Evolutionary conservation across 1,139 yeast genomes (phyloP), one percentile per base, ranked within the genome.

Genomic region (Diutina ranongensis): DNA sequence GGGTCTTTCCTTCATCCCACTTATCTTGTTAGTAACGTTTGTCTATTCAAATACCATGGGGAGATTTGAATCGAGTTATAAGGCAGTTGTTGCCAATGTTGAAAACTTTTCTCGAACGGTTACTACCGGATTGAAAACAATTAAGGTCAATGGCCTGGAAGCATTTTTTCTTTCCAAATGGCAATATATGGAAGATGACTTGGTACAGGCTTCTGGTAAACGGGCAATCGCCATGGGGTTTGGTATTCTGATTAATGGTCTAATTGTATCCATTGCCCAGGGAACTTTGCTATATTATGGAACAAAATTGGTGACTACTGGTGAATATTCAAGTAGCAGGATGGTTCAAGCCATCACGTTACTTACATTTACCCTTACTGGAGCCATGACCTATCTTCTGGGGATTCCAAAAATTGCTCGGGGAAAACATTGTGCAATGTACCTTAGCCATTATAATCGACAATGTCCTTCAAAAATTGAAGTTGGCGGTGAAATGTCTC

Each of bases 281-380:
- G 83, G 86, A 2, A 64, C 85, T 1, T 60, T 89, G 22, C 64
- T 87, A 13, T 88, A 76, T 59, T 88, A 80, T 57, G 97, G 97
- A 0, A 70, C 88, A 70, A 65, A 65, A 47, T 67, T 92, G 18
- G 81, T 87, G 1, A 76, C 83, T 0, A 53, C 56, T 1, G 68
- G 67, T 0, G 74, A 74, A 44, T 87, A 86, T 56, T 56, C 75
- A 0, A 64, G 75, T 4, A 61, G 63, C n/a, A 75, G 74, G 49
- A 65, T 85, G 52, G 67, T 89, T 62, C 76, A 78, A 55, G 85
- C 89, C 0, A 72, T 86, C 45, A 74, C 94, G 1, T 61, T 92
- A 50, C 63, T 89, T 33, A 65, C 87, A 2, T 85, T 92, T 58
- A 80, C 96, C 0, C 67, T 87, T 44, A 70, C 79, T 44, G 76